Percentiles rank a stretch among this genome's conserved stretches.
Evolutionary conservation across 306 rosid genomes (phyloP).

Genomic region (Cotoneaster glaucophyllus): DNA sequence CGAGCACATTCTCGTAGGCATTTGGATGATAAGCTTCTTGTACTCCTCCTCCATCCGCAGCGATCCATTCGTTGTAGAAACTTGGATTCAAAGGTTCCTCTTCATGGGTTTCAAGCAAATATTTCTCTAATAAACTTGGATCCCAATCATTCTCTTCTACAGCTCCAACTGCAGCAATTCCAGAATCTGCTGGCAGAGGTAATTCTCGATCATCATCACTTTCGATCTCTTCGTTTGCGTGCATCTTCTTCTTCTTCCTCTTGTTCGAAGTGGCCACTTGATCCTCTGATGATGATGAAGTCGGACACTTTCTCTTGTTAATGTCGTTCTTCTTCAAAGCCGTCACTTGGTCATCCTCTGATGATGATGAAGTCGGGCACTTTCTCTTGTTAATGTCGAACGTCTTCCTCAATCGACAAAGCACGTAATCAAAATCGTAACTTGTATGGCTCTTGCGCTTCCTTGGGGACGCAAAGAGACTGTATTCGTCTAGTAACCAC

Average conservation of each 20-base stretch:
- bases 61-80: not conserved
- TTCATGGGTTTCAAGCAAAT: not conserved
- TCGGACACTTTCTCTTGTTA: not conserved
- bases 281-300: not conserved
- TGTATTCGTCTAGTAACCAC: not conserved
- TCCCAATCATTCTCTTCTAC: not conserved
- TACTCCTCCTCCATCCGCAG: not conserved
- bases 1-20: not conserved
- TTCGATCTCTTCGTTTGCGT: not conserved
- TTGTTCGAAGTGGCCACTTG: not conserved
- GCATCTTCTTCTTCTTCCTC: not conserved
- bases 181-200: not conserved
- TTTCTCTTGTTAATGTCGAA: not conserved
- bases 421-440: not conserved
- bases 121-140: not conserved
- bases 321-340: no score
- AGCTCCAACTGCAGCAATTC: not conserved
- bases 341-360: not conserved
- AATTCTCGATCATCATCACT: no score
- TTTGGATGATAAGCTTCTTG: not conserved
- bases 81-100: not conserved
- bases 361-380: not conserved
- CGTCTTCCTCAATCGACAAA: not conserved
- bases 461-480: not conserved
- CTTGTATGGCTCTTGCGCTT: not conserved